These are phyloP conservation scores for Amanita exitialis DNA, from an alignment of 768 basidiomycete genomes.

Conservation along the genomic window DNA sequence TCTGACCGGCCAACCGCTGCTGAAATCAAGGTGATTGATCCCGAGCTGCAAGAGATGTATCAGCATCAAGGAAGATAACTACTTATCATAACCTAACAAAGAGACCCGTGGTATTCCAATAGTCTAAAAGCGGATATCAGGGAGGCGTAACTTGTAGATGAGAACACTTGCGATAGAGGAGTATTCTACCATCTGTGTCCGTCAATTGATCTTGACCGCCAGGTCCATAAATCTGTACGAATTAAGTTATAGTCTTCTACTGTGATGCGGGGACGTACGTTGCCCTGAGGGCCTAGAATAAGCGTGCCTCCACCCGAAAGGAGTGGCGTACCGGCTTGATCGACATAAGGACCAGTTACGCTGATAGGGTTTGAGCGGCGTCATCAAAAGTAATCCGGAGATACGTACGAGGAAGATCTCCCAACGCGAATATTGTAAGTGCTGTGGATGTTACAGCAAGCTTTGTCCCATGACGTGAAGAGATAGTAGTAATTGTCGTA, in stretches of 20 bases:
- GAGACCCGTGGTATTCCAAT: slow-evolving; percentile 37
- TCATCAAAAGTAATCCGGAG: background rate
- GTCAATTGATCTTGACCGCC: slow-evolving; percentile 42
- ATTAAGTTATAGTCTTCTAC: too few relatives aligned
- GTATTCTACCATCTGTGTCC: slow-evolving; percentile 33
- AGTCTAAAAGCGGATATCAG: slow-evolving; percentile 22
- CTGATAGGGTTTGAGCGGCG: slow-evolving; percentile 14
- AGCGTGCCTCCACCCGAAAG: slow-evolving; percentile 42
- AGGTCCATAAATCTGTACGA: slow-evolving; percentile 23
- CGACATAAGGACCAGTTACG: slow-evolving; percentile 28
- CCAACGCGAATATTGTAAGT: slow-evolving; percentile 56
- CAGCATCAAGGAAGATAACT: background rate
- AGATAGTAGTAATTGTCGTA: slow-evolving; percentile 39
- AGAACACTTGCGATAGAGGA: slow-evolving; percentile 37
- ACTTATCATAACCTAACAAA: slow-evolving; percentile 20
- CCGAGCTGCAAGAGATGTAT: slow-evolving; percentile 20
- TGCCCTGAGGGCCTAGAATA: slow-evolving; percentile 33
- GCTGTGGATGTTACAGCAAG: slow-evolving; percentile 38
- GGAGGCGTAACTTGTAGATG: background rate
- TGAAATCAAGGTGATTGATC: slow-evolving; percentile 38
- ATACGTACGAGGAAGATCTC: slow-evolving; percentile 30
- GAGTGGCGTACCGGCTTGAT: slow-evolving; percentile 33
- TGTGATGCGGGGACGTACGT: slow-evolving; percentile 17
- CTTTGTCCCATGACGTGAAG: slow-evolving; percentile 46
- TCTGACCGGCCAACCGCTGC: slow-evolving; percentile 39